Conservation (phyloP, 768 basidiomycete genomes). For the Amanita pallidorosea region DNA sequence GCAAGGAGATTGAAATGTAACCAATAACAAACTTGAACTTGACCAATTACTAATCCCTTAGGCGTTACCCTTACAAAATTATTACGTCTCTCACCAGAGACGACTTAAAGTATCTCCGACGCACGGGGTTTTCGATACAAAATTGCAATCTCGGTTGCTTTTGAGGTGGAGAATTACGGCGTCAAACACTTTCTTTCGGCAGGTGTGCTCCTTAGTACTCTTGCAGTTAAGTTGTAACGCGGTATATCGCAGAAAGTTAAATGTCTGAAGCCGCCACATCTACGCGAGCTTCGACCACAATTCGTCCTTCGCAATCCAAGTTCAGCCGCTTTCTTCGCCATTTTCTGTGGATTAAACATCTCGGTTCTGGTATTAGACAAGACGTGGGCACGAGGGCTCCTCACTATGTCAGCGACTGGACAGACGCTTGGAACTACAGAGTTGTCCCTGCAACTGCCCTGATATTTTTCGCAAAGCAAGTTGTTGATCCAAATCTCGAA, state of each 20-base stretch:
- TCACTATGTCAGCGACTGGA: slow-evolving; percentile 84
- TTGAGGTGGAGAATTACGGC: too few relatives aligned
- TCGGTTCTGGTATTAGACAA: slow-evolving; percentile 52
- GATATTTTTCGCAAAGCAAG: slow-evolving; percentile 79
- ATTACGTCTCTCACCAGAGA: too few relatives aligned
- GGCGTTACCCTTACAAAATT: too few relatives aligned
- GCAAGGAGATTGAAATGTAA: too few relatives aligned
- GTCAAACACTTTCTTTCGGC: too few relatives aligned
- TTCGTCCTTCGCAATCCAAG: slow-evolving; percentile 7
- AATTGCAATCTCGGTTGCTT: too few relatives aligned
- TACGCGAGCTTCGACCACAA: not conserved
- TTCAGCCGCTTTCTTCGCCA: not conserved
- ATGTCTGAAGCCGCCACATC: not conserved
- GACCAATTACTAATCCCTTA: too few relatives aligned
- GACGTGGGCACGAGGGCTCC: slow-evolving; percentile 68
- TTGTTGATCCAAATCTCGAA: slow-evolving; percentile 1
- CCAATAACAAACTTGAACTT: too few relatives aligned
- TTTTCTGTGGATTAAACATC: slow-evolving; percentile 18
- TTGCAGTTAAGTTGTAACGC: too few relatives aligned
- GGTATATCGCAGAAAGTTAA: not conserved
- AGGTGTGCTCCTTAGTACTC: too few relatives aligned
- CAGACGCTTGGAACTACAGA: slow-evolving; percentile 85
- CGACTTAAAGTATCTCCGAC: too few relatives aligned
- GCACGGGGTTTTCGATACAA: too few relatives aligned
- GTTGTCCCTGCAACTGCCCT: slow-evolving; percentile 80